A percentile compares a stretch with the other conserved stretches of the same genome.
Evolutionary conservation across 192 early-diverging fungal genomes (phyloP).

Genomic region (Paraglomus brasilianum): DNA sequence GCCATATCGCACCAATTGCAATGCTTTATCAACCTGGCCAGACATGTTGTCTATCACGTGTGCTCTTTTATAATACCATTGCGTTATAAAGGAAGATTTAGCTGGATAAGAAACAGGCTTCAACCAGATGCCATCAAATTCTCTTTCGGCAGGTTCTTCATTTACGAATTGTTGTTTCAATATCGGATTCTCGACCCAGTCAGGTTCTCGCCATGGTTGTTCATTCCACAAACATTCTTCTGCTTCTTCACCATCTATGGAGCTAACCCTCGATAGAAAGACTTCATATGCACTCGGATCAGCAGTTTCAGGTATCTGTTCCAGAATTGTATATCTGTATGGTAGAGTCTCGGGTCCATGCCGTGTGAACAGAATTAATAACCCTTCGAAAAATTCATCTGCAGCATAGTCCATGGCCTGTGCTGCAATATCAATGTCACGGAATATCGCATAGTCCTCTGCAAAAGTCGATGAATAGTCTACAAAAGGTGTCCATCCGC

Average conservation of each 20-base stretch:
- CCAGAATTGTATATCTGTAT: slow-evolving; percentile 58
- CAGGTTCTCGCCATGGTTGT: slow-evolving; percentile 58
- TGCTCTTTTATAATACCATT: slow-evolving; percentile 62
- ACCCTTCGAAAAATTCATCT: slow-evolving; percentile 52
- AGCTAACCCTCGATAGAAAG: slow-evolving; percentile 38
- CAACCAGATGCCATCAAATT: slow-evolving; percentile 40
- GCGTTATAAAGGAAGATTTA: slow-evolving; percentile 38
- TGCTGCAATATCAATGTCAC: slow-evolving; percentile 59
- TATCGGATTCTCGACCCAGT: slow-evolving; percentile 55
- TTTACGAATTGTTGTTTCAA: slow-evolving; percentile 41
- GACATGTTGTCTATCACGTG: slow-evolving; percentile 51
- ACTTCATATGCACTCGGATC: slow-evolving; percentile 45
- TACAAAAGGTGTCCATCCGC: slow-evolving; percentile 2
- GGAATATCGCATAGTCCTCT: slow-evolving; percentile 53
- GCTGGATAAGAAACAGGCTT: slow-evolving; percentile 52
- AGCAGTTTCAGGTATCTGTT: slow-evolving; percentile 58
- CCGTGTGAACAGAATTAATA: slow-evolving; percentile 60
- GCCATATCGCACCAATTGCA: slow-evolving; percentile 54
- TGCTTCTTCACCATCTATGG: slow-evolving; percentile 7
- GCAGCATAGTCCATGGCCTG: slow-evolving; percentile 60
- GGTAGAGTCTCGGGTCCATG: slow-evolving; percentile 60
- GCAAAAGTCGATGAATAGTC: slow-evolving; percentile 38
- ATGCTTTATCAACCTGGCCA: slow-evolving; percentile 54
- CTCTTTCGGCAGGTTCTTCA: slow-evolving; percentile 35
- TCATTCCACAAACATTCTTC: slow-evolving; percentile 44